These are phyloP conservation scores for Phlebiopsis gigantea DNA, from an alignment of 768 basidiomycete genomes.

Conservation along the genomic window DNA sequence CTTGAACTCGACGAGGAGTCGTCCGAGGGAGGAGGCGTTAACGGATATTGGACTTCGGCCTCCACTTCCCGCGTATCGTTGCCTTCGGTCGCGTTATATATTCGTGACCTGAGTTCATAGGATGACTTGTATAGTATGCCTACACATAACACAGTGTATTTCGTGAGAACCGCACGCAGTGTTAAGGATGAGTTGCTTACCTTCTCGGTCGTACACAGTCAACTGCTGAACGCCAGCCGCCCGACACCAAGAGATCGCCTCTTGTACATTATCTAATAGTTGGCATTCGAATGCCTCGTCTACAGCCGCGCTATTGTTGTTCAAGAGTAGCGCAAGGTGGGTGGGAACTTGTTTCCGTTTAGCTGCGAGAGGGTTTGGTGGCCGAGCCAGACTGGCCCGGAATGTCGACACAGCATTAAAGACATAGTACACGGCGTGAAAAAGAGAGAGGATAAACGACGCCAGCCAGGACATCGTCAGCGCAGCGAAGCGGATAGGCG, in stretches of 20 bases:
- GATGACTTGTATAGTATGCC: slow-evolving; percentile 17
- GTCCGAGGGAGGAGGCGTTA: slow-evolving; percentile 76
- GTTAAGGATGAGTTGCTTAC: slow-evolving; percentile 39
- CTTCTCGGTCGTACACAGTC: slow-evolving; percentile 68
- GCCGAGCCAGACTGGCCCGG: slow-evolving; percentile 31
- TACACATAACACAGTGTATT: slow-evolving; percentile 1
- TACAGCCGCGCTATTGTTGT: slow-evolving; percentile 33
- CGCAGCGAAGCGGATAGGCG: background rate
- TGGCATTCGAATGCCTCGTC: slow-evolving; percentile 32
- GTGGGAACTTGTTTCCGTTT: slow-evolving; percentile 52
- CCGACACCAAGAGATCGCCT: slow-evolving; percentile 57
- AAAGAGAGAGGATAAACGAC: slow-evolving; percentile 41
- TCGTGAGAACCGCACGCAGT: background rate
- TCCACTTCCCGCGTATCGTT: slow-evolving; percentile 26
- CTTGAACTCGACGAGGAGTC: slow-evolving; percentile 62
- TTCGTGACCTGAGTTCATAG: slow-evolving; percentile 35
- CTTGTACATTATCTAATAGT: slow-evolving; percentile 49
- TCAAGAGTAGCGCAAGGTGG: slow-evolving; percentile 64
- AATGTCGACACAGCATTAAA: slow-evolving; percentile 36
- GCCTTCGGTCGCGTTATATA: slow-evolving; percentile 16
- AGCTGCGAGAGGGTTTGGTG: slow-evolving; percentile 46
- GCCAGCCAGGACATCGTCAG: slow-evolving; percentile 41
- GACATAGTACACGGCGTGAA: slow-evolving; percentile 55
- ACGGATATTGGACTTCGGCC: slow-evolving; percentile 62
- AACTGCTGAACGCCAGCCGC: slow-evolving; percentile 55